Evolutionary conservation across 2,329 filamentous ascomycete genomes (phyloP), one percentile per base, ranked within the genome.

Genomic region (Stagonosporopsis rhizophila): DNA sequence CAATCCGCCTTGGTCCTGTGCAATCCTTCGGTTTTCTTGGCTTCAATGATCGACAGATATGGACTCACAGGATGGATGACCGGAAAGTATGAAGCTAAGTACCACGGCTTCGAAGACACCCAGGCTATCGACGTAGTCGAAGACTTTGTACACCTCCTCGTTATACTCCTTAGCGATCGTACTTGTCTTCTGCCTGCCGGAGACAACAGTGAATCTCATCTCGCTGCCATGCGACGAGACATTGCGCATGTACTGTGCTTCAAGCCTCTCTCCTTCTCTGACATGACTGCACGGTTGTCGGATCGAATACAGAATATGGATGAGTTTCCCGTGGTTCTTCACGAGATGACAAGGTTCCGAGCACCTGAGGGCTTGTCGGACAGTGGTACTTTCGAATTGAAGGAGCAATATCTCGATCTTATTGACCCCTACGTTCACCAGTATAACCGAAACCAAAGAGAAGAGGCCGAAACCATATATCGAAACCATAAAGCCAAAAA

Each of bases 351-450:
- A 4, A 90, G 83, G 2, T 99, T 93, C 81, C 92, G 92, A 62
- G 82, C 92, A 9, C 95, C 95, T 0, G 95, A 99, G 75, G 95
- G 94, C 5, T 79, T 98, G 28, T 91, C 90, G 4, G 95, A 99
- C 72, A 90, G 93, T 15, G 95, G 96, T 54, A 96, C 91, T 0
- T 99, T 99, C 69, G 92, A 97, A 75, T 81, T 99, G 47, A 95
- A 93, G 71, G 87, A 90, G 4, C 86, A 96, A 58, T 95, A 89
- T 67, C 84, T 97, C 35, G 90, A 94, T 65, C 85, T 96, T 42
- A 87, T 99, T 46, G 96, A 99, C 73, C 95, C 96, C 0, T 99
- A 97, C 74, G 95, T 93, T 69, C 90, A 93, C 6, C 92, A 98
- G 71, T 99, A 96, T 76, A 96, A 88, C 69, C 96, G 96, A 72